Conservation (phyloP, 2,329 filamentous ascomycete genomes). For the Lomentospora prolificans region DNA sequence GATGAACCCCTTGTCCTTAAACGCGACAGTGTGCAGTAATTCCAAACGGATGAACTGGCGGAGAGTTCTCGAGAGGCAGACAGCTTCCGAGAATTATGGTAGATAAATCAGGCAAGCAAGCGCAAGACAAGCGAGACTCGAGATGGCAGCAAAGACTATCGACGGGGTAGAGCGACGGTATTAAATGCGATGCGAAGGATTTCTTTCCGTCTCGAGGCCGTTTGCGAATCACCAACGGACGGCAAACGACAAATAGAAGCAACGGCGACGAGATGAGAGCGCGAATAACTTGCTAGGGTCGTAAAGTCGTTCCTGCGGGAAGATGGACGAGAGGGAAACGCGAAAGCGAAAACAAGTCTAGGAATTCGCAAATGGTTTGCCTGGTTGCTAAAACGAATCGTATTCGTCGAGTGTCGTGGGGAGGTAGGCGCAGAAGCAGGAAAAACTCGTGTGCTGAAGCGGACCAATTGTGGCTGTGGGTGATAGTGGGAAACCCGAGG, state of each 20-base stretch:
- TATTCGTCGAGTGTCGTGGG: not conserved
- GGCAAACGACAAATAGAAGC: slow-evolving; percentile 8
- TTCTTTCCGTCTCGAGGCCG: not conserved
- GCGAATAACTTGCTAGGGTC: slow-evolving; percentile 10
- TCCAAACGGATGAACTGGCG: not conserved
- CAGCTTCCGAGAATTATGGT: not conserved
- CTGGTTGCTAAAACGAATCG: not conserved
- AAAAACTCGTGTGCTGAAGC: slow-evolving; percentile 8
- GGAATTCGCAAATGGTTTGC: not conserved
- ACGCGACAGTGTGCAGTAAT: slow-evolving; percentile 1
- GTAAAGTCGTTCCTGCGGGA: slow-evolving; percentile 6
- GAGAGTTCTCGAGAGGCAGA: not conserved
- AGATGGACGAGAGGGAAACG: not conserved
- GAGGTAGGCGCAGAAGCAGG: not conserved
- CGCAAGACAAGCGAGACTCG: slow-evolving; percentile 1
- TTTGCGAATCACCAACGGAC: not conserved
- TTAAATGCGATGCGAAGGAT: not conserved
- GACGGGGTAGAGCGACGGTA: not conserved
- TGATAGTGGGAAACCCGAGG: slow-evolving; percentile 10
- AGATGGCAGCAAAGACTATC: not conserved
- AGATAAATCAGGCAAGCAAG: not conserved
- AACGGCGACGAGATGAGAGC: slow-evolving; percentile 15
- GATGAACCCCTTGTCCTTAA: not conserved
- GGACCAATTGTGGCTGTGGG: slow-evolving; percentile 8
- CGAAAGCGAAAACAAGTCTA: slow-evolving; percentile 2